Percentiles rank a stretch among this genome's conserved stretches.
phyloP scores from a whole-genome alignment of 805 yeast species.

The Starmerella floricola region DNA sequence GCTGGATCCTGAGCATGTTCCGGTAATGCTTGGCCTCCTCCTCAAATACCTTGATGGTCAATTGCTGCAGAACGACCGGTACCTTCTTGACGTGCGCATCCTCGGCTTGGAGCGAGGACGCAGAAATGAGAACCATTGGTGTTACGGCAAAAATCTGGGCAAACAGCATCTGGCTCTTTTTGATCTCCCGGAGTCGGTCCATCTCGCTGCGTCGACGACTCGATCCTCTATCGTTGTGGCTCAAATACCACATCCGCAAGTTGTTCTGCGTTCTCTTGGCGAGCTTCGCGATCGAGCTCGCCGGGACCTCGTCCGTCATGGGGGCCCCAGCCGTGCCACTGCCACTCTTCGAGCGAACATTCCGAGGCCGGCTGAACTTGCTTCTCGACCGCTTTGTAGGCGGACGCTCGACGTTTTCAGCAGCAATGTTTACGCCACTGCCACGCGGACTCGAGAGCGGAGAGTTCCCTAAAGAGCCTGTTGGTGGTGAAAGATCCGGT shows the following conservation, averaged over 20 bases:
- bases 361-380: conserved; percentile 7
- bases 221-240: conserved; percentile 4
- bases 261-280: conserved; percentile 20
- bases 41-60: conserved; percentile 48
- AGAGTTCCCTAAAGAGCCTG: not conserved
- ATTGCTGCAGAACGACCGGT: conserved; percentile 62
- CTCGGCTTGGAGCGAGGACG: conserved; percentile 63
- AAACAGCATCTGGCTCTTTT: conserved; percentile 25
- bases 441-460: conserved; percentile 1
- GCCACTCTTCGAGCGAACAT: conserved; percentile 6
- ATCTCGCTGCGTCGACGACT: conserved; percentile 15
- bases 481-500: not conserved
- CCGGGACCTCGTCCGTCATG: conserved; percentile 6
- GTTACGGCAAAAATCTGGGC: conserved; percentile 50
- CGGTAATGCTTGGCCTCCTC: conserved; percentile 33
- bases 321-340: not conserved
- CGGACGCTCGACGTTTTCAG: conserved; percentile 8
- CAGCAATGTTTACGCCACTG: not conserved
- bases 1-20: conserved; percentile 46
- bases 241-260: conserved; percentile 17
- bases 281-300: conserved; percentile 11
- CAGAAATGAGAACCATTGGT: conserved; percentile 56
- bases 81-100: conserved; percentile 53
- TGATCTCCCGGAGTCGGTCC: conserved; percentile 19
- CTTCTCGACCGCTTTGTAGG: conserved; percentile 4